phyloP scores from a whole-genome alignment of 257 asterid species.

The Salvia miltiorrhiza region DNA sequence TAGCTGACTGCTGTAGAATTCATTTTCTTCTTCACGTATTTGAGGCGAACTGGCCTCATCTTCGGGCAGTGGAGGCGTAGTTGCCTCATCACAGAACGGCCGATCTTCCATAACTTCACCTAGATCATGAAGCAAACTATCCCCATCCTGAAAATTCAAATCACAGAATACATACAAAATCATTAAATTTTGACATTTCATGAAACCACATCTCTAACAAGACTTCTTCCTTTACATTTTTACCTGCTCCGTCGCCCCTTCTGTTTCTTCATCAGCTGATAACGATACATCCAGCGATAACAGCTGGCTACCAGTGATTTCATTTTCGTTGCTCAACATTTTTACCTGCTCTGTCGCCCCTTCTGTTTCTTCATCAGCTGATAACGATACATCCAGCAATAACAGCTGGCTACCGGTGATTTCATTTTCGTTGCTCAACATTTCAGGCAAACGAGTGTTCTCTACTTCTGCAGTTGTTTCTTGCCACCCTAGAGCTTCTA shows the following conservation, averaged over 20 bases:
- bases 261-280: slow-evolving; percentile 34
- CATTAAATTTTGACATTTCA: slow-evolving; percentile 15
- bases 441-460: slow-evolving; percentile 23
- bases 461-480: slow-evolving; percentile 27
- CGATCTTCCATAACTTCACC: slow-evolving; percentile 34
- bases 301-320: slow-evolving; percentile 5
- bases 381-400: slow-evolving; percentile 25
- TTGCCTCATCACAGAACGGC: slow-evolving; percentile 36
- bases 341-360: slow-evolving; percentile 36
- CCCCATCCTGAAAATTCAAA: slow-evolving; percentile 46
- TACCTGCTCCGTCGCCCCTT: slow-evolving; percentile 37
- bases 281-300: slow-evolving; percentile 26
- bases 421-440: slow-evolving; percentile 26
- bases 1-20: slow-evolving; percentile 13
- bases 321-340: too few species aligned
- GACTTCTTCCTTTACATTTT: neutral
- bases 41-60: slow-evolving; percentile 27
- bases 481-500: slow-evolving; percentile 39
- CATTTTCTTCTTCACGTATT: slow-evolving; percentile 20
- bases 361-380: slow-evolving; percentile 36
- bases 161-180: neutral
- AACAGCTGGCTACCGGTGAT: slow-evolving; percentile 10
- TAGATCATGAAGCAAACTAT: slow-evolving; percentile 3
- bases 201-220: slow-evolving; percentile 12
- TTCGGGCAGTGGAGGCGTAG: slow-evolving; percentile 25